These are phyloP conservation scores for Scutellaria minor DNA, from an alignment of 257 asterid species.

Conservation along the genomic window DNA sequence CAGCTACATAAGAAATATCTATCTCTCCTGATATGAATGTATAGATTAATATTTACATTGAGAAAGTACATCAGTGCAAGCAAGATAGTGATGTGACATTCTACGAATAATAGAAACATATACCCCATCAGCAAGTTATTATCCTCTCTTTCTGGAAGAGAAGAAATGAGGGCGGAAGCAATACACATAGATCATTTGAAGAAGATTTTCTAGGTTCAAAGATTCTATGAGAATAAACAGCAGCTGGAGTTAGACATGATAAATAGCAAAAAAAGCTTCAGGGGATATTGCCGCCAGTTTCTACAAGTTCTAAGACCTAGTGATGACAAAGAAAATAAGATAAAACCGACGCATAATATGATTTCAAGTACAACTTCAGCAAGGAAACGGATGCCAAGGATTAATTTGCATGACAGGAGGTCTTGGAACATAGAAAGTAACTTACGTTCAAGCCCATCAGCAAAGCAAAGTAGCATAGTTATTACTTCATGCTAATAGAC, in stretches of 20 bases:
- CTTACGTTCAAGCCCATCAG: constrained; percentile 72
- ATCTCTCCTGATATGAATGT: constrained; percentile 63
- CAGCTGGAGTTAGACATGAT: constrained; percentile 82
- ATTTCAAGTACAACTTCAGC: constrained; percentile 30
- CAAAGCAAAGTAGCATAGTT: too few relatives aligned
- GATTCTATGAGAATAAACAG: constrained; percentile 72
- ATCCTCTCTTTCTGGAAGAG: constrained; percentile 82
- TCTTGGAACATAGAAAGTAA: constrained; percentile 66
- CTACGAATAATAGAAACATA: constrained; percentile 31
- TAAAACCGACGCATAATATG: constrained; percentile 20
- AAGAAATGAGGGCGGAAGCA: constrained; percentile 79
- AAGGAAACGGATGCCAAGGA: constrained; percentile 76
- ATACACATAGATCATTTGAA: constrained; percentile 64
- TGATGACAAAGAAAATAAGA: constrained; percentile 30
- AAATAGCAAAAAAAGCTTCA: constrained; percentile 64
- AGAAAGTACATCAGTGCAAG: constrained; percentile 9
- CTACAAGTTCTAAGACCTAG: constrained; percentile 72
- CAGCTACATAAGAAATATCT: too few relatives aligned
- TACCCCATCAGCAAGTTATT: constrained; percentile 70
- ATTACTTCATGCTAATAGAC: too few relatives aligned
- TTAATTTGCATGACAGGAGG: constrained; percentile 67
- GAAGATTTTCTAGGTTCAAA: too few relatives aligned
- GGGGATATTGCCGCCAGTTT: constrained; percentile 71
- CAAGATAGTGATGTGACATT: constrained; percentile 27
- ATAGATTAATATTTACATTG: constrained; percentile 21